Evolutionary conservation across 176 grass and related monocot genomes (phyloP), one percentile per base, ranked within the genome.

Genomic region (Thinopyrum elongatum): DNA sequence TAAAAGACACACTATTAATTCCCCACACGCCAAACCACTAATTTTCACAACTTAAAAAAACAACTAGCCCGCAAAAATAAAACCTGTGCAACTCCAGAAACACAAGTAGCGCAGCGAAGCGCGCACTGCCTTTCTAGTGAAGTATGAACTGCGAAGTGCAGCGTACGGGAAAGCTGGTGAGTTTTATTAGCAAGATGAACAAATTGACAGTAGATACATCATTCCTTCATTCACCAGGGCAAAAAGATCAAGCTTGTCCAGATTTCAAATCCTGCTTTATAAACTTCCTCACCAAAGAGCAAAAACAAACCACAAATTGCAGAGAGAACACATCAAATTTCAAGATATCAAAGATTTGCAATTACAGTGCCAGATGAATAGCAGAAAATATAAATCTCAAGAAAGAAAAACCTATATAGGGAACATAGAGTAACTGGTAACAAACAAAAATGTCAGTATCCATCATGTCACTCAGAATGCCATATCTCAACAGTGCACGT

Each of bases 401-500:
- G 55, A 58, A 21, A 58, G 5, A 16, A 58, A 58, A 9, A 58
- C 21, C 19, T 19, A 53, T 53, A 7, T 19, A 57, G 51, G 51
- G 51, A 36, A 36, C 4, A 41, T 26, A 15, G 73, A 62, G 17
- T 28, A 63, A 53, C 14, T 8, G 76, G 29, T 0, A 53, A 53
- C 49, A 53, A 17, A 0, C 2, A 19, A 85, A 8, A 46, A 26
- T 4, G n/a, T 6, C 0, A 58, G 19, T 38, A 31, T 87, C 23
- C 77, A 76, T 29, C 27, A 88, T 47, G 65, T 86, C 78, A 79
- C 86, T 92, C 90, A 92, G 86, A 92, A 92, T n/a, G 79, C 79
- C 83, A 78, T 22, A 79, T 88, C 34, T 92, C 86, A 77, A 88
- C 86, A 92, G 22, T 63, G 78, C 72, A 47, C 8, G 42, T 55